These are phyloP conservation scores for Crithidia bombi DNA, from an alignment of 208 protist genomes.

Conservation along the genomic window DNA sequence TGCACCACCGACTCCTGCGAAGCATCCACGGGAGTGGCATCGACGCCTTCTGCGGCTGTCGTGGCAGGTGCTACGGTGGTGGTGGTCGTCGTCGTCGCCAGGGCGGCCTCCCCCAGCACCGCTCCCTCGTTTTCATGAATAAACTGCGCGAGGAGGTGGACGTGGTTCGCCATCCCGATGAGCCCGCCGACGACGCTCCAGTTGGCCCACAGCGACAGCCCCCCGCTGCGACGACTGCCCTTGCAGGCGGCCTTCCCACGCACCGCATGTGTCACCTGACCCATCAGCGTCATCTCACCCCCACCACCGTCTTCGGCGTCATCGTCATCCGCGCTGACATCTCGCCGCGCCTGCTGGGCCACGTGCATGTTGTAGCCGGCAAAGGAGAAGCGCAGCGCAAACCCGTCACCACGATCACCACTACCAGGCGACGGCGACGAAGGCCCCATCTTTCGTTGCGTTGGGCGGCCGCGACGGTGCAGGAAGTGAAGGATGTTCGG, in stretches of 20 bases:
- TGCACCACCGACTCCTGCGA: constrained; percentile 11
- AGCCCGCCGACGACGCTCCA: constrained; percentile 29
- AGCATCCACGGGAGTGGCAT: constrained; percentile 4
- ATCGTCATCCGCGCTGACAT: background rate
- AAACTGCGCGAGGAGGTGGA: constrained; percentile 38
- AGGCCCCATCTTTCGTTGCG: too few relatives aligned
- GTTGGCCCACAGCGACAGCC: constrained; percentile 24
- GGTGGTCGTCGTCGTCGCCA: background rate
- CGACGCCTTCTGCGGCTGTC: background rate
- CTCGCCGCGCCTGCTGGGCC: constrained; percentile 8
- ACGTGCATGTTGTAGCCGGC: constrained; percentile 22
- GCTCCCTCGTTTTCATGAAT: constrained; percentile 36
- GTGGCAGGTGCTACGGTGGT: background rate
- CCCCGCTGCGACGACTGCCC: constrained; percentile 16
- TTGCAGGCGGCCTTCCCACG: constrained; percentile 18
- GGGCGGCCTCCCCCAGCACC: constrained; percentile 9
- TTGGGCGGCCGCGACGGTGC: background rate
- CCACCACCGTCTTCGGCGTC: background rate
- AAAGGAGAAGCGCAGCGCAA: constrained; percentile 21
- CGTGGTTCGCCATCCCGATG: constrained; percentile 32
- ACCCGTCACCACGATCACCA: background rate
- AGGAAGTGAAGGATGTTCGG: constrained; percentile 6
- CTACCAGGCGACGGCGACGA: background rate
- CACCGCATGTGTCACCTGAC: constrained; percentile 23
- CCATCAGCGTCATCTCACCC: background rate